A percentile compares a stretch with the other conserved stretches of the same genome.
phyloP scores from a whole-genome alignment of 73 alveolate species.

The Paramecium tetraurelia region DNA sequence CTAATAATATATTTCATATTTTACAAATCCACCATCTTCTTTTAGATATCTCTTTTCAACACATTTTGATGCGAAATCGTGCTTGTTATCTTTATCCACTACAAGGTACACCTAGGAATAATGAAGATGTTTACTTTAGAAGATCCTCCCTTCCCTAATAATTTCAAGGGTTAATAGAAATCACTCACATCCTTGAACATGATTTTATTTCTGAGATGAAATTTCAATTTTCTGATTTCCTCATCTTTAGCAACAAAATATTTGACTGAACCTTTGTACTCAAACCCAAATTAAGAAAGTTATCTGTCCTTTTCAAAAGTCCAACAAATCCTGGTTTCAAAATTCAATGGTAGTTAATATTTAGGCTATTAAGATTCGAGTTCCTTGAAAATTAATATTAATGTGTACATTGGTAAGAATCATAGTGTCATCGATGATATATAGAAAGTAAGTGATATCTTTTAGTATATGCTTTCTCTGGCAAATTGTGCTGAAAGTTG shows the following conservation, averaged over 20 bases:
- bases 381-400: not conserved
- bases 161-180: constrained; percentile 30
- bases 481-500: not conserved
- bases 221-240: not conserved
- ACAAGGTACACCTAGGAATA: not conserved
- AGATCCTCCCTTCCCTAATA: constrained; percentile 27
- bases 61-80: constrained; percentile 38
- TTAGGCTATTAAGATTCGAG: constrained; percentile 1
- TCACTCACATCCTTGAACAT: constrained; percentile 40
- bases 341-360: not conserved
- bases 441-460: not conserved
- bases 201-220: not conserved
- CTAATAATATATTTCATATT: not conserved
- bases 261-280: constrained; percentile 5
- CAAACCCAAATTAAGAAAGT: constrained; percentile 27
- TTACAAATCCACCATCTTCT: constrained; percentile 42
- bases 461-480: not conserved
- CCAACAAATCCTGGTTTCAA: not conserved
- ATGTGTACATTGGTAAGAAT: not conserved
- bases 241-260: not conserved
- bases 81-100: not conserved
- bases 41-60: constrained; percentile 25
- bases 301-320: not conserved
- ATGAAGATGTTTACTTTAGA: not conserved
- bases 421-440: not conserved